Conservation (phyloP, 768 basidiomycete genomes). For the Lactifluus echinatus region DNA sequence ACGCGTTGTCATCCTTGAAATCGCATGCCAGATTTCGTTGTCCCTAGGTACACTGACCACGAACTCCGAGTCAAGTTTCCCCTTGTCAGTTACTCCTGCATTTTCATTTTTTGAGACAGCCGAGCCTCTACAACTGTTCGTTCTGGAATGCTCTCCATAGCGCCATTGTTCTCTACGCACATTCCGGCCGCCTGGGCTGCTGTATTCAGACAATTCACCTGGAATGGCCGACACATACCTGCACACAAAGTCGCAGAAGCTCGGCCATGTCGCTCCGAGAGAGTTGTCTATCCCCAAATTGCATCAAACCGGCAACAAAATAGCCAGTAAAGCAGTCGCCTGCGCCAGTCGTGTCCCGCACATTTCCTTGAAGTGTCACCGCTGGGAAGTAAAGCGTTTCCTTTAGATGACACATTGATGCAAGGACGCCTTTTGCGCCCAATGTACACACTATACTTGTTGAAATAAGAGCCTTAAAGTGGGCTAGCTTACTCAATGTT, state of each 20-base stretch:
- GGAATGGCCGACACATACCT: conserved; percentile 28
- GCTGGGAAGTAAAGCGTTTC: conserved; percentile 38
- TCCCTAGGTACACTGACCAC: not conserved
- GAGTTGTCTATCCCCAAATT: conserved; percentile 22
- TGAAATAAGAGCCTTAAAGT: conserved; percentile 23
- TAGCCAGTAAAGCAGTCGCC: conserved; percentile 61
- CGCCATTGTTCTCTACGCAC: conserved; percentile 49
- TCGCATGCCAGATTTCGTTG: not conserved
- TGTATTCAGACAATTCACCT: not conserved
- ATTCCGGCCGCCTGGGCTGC: conserved; percentile 45
- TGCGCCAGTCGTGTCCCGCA: conserved; percentile 50
- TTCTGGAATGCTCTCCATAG: conserved; percentile 49
- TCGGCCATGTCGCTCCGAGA: conserved; percentile 25
- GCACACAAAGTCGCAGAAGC: conserved; percentile 34
- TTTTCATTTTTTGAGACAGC: not conserved
- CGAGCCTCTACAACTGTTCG: conserved; percentile 31
- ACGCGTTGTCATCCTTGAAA: conserved; percentile 21
- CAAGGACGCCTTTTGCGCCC: conserved; percentile 43
- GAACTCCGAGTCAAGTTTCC: not conserved
- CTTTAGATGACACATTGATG: conserved; percentile 27
- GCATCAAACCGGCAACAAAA: conserved; percentile 48
- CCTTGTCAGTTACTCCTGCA: not conserved
- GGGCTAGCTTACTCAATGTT: conserved; percentile 20
- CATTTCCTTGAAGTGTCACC: conserved; percentile 32
- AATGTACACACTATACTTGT: conserved; percentile 48